phyloP scores from a whole-genome alignment of 2,329 filamentous ascomycete species.

The Pseudogymnoascus sp. region DNA sequence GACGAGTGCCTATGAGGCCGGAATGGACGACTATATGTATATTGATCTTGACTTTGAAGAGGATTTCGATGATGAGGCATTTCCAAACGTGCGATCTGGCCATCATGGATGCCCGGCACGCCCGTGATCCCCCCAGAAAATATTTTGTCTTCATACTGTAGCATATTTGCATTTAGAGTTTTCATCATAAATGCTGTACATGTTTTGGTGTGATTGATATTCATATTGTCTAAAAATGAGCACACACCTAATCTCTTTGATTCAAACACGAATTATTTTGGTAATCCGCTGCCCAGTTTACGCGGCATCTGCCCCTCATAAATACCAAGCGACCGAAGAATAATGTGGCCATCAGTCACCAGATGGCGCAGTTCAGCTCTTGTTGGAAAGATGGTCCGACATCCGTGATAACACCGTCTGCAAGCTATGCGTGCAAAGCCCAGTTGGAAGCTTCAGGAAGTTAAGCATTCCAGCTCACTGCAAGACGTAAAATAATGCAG shows the following conservation, averaged over 20 bases:
- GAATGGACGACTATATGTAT: background rate
- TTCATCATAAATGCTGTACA: background rate
- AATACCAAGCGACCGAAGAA: too few species aligned
- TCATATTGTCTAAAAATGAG: background rate
- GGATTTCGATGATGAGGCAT: background rate
- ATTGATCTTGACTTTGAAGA: background rate
- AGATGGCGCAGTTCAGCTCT: background rate
- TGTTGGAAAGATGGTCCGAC: background rate
- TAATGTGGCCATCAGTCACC: too few species aligned
- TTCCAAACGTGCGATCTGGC: background rate
- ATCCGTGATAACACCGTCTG: background rate
- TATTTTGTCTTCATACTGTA: background rate
- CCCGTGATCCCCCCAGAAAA: background rate
- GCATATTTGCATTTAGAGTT: background rate
- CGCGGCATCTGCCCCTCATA: too few species aligned
- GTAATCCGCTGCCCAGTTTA: background rate
- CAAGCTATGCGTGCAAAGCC: background rate
- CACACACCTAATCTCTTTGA: background rate
- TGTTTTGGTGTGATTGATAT: background rate
- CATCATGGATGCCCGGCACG: background rate
- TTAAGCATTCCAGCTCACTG: background rate
- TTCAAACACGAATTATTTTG: background rate
- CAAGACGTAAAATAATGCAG: background rate
- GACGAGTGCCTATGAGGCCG: background rate
- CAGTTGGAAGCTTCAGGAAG: background rate